Percentiles rank a stretch among this genome's conserved stretches.
phyloP scores from a whole-genome alignment of 805 yeast species.

The Wickerhamiella allomyrinae region DNA sequence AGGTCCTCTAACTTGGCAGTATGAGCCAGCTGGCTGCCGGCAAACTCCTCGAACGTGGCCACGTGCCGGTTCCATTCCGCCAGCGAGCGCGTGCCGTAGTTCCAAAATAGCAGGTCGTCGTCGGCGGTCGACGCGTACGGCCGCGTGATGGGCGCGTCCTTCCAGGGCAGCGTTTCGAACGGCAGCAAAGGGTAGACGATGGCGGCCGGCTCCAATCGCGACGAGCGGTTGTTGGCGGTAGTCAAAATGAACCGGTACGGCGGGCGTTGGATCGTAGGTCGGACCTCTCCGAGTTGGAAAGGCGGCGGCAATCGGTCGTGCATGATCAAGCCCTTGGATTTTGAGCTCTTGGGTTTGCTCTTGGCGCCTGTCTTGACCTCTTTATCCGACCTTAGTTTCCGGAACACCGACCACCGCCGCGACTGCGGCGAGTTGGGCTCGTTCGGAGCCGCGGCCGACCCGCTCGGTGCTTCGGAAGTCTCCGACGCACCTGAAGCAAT shows the following conservation, averaged over 20 bases:
- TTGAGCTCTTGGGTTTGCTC: neutral
- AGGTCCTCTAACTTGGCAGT: slow-evolving; percentile 18
- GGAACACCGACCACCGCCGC: slow-evolving; percentile 1
- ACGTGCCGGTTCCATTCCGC: slow-evolving; percentile 28
- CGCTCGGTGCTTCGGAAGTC: neutral
- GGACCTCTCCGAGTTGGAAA: slow-evolving; percentile 17
- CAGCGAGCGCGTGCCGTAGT: slow-evolving; percentile 27
- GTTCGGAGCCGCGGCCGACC: neutral
- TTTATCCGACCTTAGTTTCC: neutral
- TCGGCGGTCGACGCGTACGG: slow-evolving; percentile 2
- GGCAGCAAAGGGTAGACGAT: slow-evolving; percentile 14
- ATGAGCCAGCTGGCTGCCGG: slow-evolving; percentile 10
- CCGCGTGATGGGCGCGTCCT: neutral
- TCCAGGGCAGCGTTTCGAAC: slow-evolving; percentile 6
- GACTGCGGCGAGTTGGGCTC: neutral
- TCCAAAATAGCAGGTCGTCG: slow-evolving; percentile 20
- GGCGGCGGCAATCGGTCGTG: slow-evolving; percentile 18
- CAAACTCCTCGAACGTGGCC: slow-evolving; percentile 26
- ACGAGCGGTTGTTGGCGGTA: slow-evolving; percentile 5
- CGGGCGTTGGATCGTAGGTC: slow-evolving; percentile 23
- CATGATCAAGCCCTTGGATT: neutral
- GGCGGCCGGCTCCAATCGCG: neutral
- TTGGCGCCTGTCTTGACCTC: neutral
- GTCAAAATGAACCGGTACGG: slow-evolving; percentile 19
- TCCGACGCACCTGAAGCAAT: neutral